A percentile compares a stretch with the other conserved stretches of the same genome.
Conservation (phyloP, 306 rosid genomes). For the Pyrus communis region DNA sequence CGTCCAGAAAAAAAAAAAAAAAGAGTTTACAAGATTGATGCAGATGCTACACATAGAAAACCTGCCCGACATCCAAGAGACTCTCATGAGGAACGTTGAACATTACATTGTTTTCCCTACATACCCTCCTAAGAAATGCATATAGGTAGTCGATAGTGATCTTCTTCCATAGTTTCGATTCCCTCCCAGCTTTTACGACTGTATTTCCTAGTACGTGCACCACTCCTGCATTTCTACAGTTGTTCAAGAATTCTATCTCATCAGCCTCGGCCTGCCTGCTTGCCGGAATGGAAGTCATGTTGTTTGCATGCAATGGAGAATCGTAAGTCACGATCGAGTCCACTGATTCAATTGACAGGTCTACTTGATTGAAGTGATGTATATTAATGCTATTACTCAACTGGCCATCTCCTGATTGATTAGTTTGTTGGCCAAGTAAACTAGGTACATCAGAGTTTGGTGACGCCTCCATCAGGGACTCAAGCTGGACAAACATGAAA, state of each 20-base stretch:
- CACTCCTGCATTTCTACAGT: slow-evolving; percentile 86
- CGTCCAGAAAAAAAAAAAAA: no score
- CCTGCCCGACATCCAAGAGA: slow-evolving; percentile 84
- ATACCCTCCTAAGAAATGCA: slow-evolving; percentile 85
- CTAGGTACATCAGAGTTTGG: slow-evolving; percentile 84
- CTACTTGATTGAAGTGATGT: slow-evolving; percentile 24
- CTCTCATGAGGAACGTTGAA: slow-evolving; percentile 97
- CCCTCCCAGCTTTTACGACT: slow-evolving; percentile 69
- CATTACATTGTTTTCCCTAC: slow-evolving; percentile 86
- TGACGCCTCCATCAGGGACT: slow-evolving; percentile 93
- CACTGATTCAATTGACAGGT: slow-evolving; percentile 40
- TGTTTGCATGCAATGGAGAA: slow-evolving; percentile 41
- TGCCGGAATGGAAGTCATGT: slow-evolving; percentile 29
- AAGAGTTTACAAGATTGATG: neutral
- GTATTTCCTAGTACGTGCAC: slow-evolving; percentile 95
- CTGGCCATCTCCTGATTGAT: slow-evolving; percentile 31
- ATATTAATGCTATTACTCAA: slow-evolving; percentile 27
- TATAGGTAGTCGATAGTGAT: slow-evolving; percentile 80
- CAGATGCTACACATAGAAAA: slow-evolving; percentile 62
- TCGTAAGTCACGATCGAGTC: slow-evolving; percentile 61
- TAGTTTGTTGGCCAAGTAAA: slow-evolving; percentile 45
- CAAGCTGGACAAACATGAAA: slow-evolving; percentile 53
- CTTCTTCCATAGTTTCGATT: slow-evolving; percentile 72
- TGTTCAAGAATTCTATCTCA: slow-evolving; percentile 70
- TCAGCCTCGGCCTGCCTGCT: slow-evolving; percentile 53